Conservation (phyloP, 345 rosid genomes). For the Camelina laxa region DNA sequence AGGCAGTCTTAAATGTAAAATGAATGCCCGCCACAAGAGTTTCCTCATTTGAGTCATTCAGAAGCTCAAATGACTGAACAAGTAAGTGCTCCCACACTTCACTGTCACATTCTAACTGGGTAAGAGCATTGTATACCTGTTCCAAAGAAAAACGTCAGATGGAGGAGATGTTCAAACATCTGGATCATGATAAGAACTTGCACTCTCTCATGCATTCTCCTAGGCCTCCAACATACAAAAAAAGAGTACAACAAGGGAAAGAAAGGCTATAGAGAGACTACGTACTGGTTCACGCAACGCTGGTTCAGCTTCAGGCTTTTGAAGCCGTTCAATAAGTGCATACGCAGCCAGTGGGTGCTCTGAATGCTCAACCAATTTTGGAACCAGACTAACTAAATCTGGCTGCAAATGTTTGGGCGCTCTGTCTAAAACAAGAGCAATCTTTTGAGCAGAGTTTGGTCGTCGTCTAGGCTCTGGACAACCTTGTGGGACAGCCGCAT, state of each 20-base stretch:
- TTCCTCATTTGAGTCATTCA: constrained; percentile 76
- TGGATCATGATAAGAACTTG: constrained; percentile 16
- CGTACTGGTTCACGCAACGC: constrained; percentile 82
- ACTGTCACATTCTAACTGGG: constrained; percentile 85
- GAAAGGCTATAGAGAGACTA: constrained; percentile 33
- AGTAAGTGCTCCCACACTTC: constrained; percentile 86
- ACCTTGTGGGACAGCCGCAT: constrained; percentile 94
- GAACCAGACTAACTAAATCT: constrained; percentile 92
- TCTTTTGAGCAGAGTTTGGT: constrained; percentile 93
- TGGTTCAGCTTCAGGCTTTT: constrained; percentile 88
- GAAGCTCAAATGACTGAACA: constrained; percentile 71
- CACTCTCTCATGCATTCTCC: constrained; percentile 7
- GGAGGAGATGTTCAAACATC: constrained; percentile 13
- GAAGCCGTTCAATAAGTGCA: constrained; percentile 88
- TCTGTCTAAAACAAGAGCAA: constrained; percentile 90
- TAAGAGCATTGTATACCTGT: constrained; percentile 87
- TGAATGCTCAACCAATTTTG: constrained; percentile 93
- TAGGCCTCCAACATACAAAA: constrained; percentile 13
- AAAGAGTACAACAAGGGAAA: constrained; percentile 14
- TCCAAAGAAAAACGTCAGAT: constrained; percentile 37
- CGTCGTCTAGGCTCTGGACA: constrained; percentile 95
- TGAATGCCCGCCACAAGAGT: constrained; percentile 78
- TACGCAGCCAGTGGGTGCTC: constrained; percentile 94
- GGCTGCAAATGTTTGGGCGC: constrained; percentile 92
- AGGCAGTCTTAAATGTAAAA: constrained; percentile 88